These are phyloP conservation scores for Coniophora puteana DNA, from an alignment of 1,284 basidiomycete species.

Conservation along the genomic window DNA sequence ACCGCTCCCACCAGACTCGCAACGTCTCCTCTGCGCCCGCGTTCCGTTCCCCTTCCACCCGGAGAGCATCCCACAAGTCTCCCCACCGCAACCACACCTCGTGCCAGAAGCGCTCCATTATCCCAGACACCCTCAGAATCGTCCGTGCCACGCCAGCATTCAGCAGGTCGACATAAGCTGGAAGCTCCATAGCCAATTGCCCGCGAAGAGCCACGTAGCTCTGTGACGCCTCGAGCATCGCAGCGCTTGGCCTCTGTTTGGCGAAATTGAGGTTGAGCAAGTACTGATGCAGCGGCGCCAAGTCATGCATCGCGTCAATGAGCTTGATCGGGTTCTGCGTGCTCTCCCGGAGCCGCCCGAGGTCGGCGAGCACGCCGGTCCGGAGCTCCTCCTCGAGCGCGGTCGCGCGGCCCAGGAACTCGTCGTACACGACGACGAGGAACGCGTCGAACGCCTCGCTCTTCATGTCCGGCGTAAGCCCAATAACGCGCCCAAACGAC, in stretches of 20 bases:
- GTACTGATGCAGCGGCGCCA: constrained; percentile 63
- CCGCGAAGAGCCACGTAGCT: constrained; percentile 71
- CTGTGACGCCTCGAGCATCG: constrained; percentile 65
- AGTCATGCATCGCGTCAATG: constrained; percentile 63
- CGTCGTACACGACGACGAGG: constrained; percentile 48
- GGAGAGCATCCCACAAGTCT: constrained; percentile 74
- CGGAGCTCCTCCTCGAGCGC: constrained; percentile 49
- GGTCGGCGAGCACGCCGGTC: constrained; percentile 49
- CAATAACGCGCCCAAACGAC: constrained; percentile 65
- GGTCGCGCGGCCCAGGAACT: constrained; percentile 51
- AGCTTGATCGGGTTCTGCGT: constrained; percentile 61
- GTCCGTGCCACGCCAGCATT: constrained; percentile 48
- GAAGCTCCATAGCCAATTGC: constrained; percentile 66
- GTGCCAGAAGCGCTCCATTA: constrained; percentile 58
- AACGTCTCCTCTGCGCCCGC: constrained; percentile 63
- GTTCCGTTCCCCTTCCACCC: constrained; percentile 70
- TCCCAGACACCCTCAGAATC: constrained; percentile 45
- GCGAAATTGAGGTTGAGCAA: constrained; percentile 59
- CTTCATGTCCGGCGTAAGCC: constrained; percentile 45
- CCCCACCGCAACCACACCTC: constrained; percentile 61
- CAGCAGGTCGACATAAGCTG: constrained; percentile 54
- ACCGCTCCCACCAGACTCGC: constrained; percentile 62
- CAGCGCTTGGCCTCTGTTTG: constrained; percentile 58
- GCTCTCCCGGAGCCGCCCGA: constrained; percentile 51
- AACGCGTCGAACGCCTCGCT: constrained; percentile 76